A percentile compares a stretch with the other conserved stretches of the same genome.
Evolutionary conservation across 495 filamentous ascomycete genomes (phyloP).

Genomic region (Acidomyces sp.): DNA sequence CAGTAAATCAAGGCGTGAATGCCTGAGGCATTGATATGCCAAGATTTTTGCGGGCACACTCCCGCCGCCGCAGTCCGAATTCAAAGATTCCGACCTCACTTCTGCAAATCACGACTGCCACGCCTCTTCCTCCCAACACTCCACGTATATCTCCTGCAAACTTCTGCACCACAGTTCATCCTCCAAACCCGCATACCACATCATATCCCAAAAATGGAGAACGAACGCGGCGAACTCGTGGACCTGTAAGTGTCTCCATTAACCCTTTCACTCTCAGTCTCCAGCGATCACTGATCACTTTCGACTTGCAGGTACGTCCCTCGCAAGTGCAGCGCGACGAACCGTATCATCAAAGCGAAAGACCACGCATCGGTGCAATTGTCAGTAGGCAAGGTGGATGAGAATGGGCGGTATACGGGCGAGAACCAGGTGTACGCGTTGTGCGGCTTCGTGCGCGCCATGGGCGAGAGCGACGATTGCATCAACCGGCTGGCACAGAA

Average conservation of each 20-base stretch:
- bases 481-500: slow-evolving; percentile 90
- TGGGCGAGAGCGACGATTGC: slow-evolving; percentile 94
- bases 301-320: slow-evolving; percentile 69
- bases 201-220: slow-evolving; percentile 79
- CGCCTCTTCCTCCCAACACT: no score
- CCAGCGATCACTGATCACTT: slow-evolving; percentile 11
- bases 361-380: slow-evolving; percentile 40
- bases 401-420: slow-evolving; percentile 83
- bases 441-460: slow-evolving; percentile 92
- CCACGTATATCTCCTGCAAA: neutral
- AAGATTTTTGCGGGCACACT: slow-evolving; percentile 6
- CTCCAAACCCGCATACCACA: neutral
- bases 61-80: neutral
- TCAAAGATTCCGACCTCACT: no score
- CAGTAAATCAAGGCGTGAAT: neutral
- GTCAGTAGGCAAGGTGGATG: slow-evolving; percentile 35
- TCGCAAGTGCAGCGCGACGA: slow-evolving; percentile 52
- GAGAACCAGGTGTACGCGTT: slow-evolving; percentile 96
- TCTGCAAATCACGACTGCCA: no score
- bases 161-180: neutral
- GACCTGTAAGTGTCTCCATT: slow-evolving; percentile 62
- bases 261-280: slow-evolving; percentile 5
- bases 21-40: neutral
- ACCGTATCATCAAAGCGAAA: slow-evolving; percentile 94
- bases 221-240: slow-evolving; percentile 97